These are phyloP conservation scores for Lasiodiplodia theobromae DNA, from an alignment of 2,329 filamentous ascomycete genomes.

Conservation along the genomic window DNA sequence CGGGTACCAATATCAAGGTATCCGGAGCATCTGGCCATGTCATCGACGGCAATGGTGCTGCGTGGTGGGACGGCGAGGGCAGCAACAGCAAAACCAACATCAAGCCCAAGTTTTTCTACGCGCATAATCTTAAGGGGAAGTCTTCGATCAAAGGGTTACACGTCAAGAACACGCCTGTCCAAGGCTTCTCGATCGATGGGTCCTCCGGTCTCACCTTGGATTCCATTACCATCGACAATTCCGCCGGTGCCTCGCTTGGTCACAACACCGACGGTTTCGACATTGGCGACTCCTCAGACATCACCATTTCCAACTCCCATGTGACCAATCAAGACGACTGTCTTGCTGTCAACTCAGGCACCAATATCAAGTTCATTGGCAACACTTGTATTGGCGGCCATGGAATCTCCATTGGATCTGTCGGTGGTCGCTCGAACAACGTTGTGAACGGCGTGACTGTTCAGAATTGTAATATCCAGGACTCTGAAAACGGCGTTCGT, in stretches of 20 bases:
- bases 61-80: constrained; percentile 59
- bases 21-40: constrained; percentile 63
- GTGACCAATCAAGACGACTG: constrained; percentile 68
- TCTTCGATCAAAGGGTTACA: constrained; percentile 57
- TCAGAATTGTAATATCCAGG: constrained; percentile 54
- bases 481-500: constrained; percentile 65
- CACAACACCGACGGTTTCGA: constrained; percentile 67
- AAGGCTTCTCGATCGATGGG: constrained; percentile 58
- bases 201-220: constrained; percentile 55
- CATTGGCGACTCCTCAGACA: constrained; percentile 56
- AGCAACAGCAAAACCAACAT: constrained; percentile 53
- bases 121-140: constrained; percentile 56
- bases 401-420: constrained; percentile 65
- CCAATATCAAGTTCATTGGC: constrained; percentile 46
- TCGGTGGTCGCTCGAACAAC: constrained; percentile 65
- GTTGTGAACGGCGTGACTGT: constrained; percentile 61
- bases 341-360: constrained; percentile 65
- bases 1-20: constrained; percentile 65
- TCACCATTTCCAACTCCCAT: constrained; percentile 60
- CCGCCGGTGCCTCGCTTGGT: constrained; percentile 56
- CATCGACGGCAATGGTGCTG: constrained; percentile 63
- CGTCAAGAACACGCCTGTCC: constrained; percentile 59
- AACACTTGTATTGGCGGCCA: constrained; percentile 62
- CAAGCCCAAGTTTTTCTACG: constrained; percentile 61
- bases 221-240: constrained; percentile 64